These are phyloP conservation scores for Xylaria bambusicola DNA, from an alignment of 495 filamentous ascomycete genomes.

Conservation along the genomic window DNA sequence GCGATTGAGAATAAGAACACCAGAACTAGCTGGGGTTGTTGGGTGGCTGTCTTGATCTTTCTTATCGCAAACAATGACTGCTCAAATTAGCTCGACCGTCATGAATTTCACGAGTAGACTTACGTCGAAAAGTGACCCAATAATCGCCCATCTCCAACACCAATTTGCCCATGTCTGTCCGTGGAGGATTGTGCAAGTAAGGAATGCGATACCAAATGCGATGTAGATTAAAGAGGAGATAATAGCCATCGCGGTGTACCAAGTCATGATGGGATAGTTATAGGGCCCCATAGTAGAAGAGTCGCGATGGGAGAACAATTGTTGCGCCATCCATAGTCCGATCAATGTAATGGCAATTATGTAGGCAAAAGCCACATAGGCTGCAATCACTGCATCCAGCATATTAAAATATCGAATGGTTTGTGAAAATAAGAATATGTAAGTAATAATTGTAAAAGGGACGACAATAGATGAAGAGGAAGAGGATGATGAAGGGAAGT, in stretches of 20 bases:
- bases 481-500: no score
- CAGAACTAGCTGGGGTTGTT: background rate
- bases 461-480: no score
- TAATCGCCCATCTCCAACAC: constrained; percentile 12
- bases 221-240: background rate
- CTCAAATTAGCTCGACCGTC: background rate
- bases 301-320: background rate
- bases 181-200: background rate
- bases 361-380: constrained; percentile 3
- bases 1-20: background rate
- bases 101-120: background rate
- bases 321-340: background rate
- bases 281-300: background rate
- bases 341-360: background rate
- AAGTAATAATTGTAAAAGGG: no score
- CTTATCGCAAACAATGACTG: background rate
- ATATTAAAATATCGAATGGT: background rate
- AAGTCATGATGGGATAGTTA: background rate
- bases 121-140: constrained; percentile 3
- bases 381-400: background rate
- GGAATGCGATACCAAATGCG: background rate
- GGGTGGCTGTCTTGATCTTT: background rate
- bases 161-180: background rate
- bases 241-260: background rate
- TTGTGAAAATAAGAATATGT: no score